Base-by-base conservation (phyloP, 2,329 filamentous ascomycete genomes). In the Trichoderma atrobrunneum region DNA sequence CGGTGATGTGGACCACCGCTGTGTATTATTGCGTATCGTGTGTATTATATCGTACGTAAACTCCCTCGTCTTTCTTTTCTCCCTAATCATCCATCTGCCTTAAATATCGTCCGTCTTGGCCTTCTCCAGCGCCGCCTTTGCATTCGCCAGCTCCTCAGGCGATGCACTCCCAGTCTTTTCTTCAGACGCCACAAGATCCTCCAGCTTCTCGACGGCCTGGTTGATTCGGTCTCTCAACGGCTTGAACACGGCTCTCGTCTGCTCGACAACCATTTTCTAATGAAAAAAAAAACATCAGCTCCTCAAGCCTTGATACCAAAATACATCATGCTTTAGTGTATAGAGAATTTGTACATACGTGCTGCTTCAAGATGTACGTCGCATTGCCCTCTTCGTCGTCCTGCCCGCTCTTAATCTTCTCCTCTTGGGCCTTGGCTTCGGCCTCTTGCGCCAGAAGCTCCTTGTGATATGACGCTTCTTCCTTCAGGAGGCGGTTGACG, bases 401-500 rank as follows among this genome's bases (percentile, higher is more conserved):
- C 4, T 82, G 81, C 30, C 82, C 83, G n/a, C 78, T 81, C 56
- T 85, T 80, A 36, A 89, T 80, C 76, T 92, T 89, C 59, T 86
- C 84, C 80, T 91, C 87, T 21, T 97, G 86, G 80, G 90, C 89
- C 80, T 88, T 84, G 75, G 97, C 88, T 71, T 92, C 89, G 73
- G 88, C 87, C 77, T 93, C 87, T 80, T 98, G 95, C 75, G 91
- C 86, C 74, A 88, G 85, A 24, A 95, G 87, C 82, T 99, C 96
- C 79, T 92, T 92, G 85, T 95, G 92, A 84, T 99, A 98, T 77
- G 91, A 95, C 51, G 88, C 86, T 82, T 98, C 93, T 82, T 99
- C 96, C 82, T 97, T 98, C 76, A 97, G 89, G 62, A 98, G 89
- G 72, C 96, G 93, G 77, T 88, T 86, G 76, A 98, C 89, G 24